Evolutionary conservation across 495 filamentous ascomycete genomes (phyloP).

Genomic region (Acidomyces sp.): DNA sequence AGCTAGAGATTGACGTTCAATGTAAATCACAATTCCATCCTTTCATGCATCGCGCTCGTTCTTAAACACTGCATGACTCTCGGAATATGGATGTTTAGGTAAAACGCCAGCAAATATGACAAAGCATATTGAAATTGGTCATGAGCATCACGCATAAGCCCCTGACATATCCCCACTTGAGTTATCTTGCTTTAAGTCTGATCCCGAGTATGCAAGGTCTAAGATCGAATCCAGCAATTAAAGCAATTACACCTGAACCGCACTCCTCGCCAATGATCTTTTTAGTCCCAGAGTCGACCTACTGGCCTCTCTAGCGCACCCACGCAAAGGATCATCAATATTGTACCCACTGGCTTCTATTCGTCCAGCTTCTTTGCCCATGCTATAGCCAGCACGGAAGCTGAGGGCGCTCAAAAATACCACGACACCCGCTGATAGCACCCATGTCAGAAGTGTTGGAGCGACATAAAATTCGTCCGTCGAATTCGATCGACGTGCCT

Average conservation of each 20-base stretch:
- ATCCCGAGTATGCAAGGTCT: too few relatives aligned
- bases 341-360: constrained; percentile 37
- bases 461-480: constrained; percentile 29
- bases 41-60: too few relatives aligned
- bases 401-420: constrained; percentile 82
- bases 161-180: too few relatives aligned
- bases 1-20: too few relatives aligned
- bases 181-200: too few relatives aligned
- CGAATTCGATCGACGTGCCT: constrained; percentile 19
- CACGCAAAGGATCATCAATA: constrained; percentile 1
- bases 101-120: too few relatives aligned
- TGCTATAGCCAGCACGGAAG: constrained; percentile 84
- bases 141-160: too few relatives aligned
- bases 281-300: constrained; percentile 9
- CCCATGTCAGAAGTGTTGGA: constrained; percentile 80
- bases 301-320: constrained; percentile 16
- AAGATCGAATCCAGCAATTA: too few relatives aligned
- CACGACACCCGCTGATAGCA: constrained; percentile 81
- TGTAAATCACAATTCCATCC: too few relatives aligned
- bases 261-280: constrained; percentile 14
- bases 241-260: constrained; percentile 15
- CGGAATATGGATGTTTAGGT: too few relatives aligned
- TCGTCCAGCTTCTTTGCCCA: constrained; percentile 69
- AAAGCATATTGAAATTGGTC: too few relatives aligned
- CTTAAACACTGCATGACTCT: too few relatives aligned